These are phyloP conservation scores for Aegle marmelos DNA, from an alignment of 345 rosid genomes.

Conservation along the genomic window DNA sequence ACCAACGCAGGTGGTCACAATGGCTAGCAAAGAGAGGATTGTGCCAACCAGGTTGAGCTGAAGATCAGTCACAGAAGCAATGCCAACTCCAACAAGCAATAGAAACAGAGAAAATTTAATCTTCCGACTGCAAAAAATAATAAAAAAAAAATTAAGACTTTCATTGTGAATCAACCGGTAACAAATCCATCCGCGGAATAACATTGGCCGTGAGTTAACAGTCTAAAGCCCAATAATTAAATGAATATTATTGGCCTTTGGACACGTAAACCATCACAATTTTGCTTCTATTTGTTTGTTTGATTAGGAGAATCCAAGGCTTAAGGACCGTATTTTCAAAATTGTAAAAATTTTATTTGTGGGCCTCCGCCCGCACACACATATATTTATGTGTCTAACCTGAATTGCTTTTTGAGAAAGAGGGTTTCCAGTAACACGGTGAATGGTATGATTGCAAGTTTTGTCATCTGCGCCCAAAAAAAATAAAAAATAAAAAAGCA, in stretches of 20 bases:
- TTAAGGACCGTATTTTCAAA: not conserved
- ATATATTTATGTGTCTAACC: conserved; percentile 30
- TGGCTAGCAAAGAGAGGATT: conserved; percentile 79
- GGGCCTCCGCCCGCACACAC: not conserved
- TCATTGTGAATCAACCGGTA: not conserved
- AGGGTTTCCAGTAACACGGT: conserved; percentile 90
- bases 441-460: conserved; percentile 97
- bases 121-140: conserved; percentile 57
- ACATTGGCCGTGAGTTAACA: too few relatives aligned
- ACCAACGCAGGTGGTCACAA: conserved; percentile 87
- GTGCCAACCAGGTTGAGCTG: conserved; percentile 88
- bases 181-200: not conserved
- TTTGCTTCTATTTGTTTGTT: too few relatives aligned
- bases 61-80: conserved; percentile 95
- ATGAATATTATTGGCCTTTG: too few relatives aligned
- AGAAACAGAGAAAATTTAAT: conserved; percentile 69
- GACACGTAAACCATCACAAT: not conserved
- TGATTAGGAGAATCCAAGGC: not conserved
- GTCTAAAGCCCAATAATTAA: too few relatives aligned
- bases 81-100: conserved; percentile 77
- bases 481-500: too few relatives aligned
- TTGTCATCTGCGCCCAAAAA: conserved; percentile 79
- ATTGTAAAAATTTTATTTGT: not conserved
- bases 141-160: not conserved
- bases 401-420: conserved; percentile 87